phyloP scores from a whole-genome alignment of 2,329 filamentous ascomycete genomes.

The Colletotrichum sp. region DNA sequence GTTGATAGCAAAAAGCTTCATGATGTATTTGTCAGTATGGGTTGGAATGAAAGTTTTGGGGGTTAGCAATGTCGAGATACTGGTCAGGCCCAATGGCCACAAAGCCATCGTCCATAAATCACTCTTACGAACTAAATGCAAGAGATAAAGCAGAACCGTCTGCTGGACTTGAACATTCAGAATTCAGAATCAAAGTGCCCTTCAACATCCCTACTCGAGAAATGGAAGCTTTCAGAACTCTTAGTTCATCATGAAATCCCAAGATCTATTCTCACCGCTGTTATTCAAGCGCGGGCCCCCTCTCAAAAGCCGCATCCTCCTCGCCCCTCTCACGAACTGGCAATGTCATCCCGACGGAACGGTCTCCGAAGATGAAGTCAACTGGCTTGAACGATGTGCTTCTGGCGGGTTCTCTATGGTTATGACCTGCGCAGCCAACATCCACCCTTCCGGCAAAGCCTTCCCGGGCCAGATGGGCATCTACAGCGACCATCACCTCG shows the following conservation, averaged over 20 bases:
- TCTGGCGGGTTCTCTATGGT: not conserved
- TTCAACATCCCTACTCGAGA: not conserved
- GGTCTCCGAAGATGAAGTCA: not conserved
- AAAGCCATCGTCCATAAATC: not conserved
- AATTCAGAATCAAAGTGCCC: not conserved
- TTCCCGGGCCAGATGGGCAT: not conserved
- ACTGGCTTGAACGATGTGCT: not conserved
- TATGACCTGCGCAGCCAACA: not conserved
- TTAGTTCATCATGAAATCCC: not conserved
- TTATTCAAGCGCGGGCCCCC: not conserved
- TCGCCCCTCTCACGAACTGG: not conserved
- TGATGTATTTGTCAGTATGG: not conserved
- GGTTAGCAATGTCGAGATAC: not conserved
- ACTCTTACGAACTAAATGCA: not conserved
- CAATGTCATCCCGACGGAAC: not conserved
- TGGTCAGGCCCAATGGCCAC: not conserved
- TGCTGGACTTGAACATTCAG: not conserved
- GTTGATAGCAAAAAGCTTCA: not conserved
- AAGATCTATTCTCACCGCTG: not conserved
- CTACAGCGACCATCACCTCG: not conserved
- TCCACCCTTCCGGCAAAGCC: not conserved
- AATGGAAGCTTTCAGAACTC: not conserved
- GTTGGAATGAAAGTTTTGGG: rapidly evolving
- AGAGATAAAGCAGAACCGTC: not conserved
- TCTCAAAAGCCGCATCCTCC: not conserved